Base-by-base conservation (phyloP, 768 basidiomycete species). In the Termitomyces sp. region DNA sequence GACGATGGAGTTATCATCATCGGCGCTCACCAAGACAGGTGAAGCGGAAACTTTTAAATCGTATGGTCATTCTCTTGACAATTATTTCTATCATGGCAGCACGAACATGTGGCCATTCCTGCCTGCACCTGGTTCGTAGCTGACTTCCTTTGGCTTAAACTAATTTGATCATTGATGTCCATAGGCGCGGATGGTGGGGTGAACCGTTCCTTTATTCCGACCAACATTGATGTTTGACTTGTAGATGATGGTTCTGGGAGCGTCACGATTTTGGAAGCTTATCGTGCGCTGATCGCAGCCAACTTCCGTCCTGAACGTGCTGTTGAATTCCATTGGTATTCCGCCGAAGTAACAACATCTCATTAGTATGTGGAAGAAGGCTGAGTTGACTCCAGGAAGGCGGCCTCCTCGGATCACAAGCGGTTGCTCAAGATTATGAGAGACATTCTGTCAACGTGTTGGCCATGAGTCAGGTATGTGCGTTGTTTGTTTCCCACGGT, bases 371-470 rank as follows among this genome's bases (percentile, higher is more conserved):
- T 56, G 59, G 44, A 57, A 59, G 45, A 56, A 47, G 46, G 40
- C 45, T 63, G n/a, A 57, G 45, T 34, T 40, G 57, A 40, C 46
- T 59, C n/a, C 61, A 89, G 89, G 90, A 92, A 73, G 88, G 83
- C 50, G 91, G 91, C 12, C 80, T 93, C 37, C 82, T 93, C 52
- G 94, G 94, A 40, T 93, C 90, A 37, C 94, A 95, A 71, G 94
- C 94, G 17, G 81, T 98, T 50, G 93, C 93, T 37, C 75, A 78
- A 62, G 79, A 81, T 58, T 97, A 96, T 66, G 83, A 83, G 65
- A 66, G 73, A 23, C 79, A 79, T 56, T 73, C 72, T 6, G 79
- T 80, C 53, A 84, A 88, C 63, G 88, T 93, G 59, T 70, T 86
- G 61, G 90, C 87, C 49, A 92, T 92, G 89, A 85, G 85, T 66